These are phyloP conservation scores for Zea luxurians DNA, from an alignment of 176 grass and related monocot genomes.

Conservation along the genomic window DNA sequence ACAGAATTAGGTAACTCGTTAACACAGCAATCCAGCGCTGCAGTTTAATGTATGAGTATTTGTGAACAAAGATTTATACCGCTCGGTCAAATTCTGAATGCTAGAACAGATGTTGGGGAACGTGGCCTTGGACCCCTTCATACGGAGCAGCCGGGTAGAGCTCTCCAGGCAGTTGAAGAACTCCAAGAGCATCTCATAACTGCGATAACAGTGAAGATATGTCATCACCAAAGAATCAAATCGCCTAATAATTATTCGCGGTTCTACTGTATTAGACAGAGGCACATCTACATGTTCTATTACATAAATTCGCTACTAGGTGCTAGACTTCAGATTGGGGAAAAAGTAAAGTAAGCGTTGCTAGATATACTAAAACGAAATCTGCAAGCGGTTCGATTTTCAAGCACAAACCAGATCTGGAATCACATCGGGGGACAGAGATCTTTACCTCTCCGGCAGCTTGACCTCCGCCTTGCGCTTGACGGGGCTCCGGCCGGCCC, in stretches of 20 bases:
- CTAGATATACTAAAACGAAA: not conserved
- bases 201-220: slow-evolving; percentile 19
- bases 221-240: not conserved
- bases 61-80: slow-evolving; percentile 34
- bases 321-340: not conserved
- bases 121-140: slow-evolving; percentile 61
- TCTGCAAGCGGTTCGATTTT: not conserved
- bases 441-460: slow-evolving; percentile 71
- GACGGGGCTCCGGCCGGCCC: slow-evolving; percentile 4
- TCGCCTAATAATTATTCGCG: not conserved
- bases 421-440: not conserved
- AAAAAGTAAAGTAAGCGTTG: not conserved
- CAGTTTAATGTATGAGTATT: not conserved
- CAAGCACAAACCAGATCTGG: not conserved
- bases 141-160: slow-evolving; percentile 65
- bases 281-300: not conserved
- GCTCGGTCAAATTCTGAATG: slow-evolving; percentile 61
- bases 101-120: slow-evolving; percentile 74
- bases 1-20: not conserved
- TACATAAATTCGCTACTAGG: not conserved
- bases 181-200: slow-evolving; percentile 73
- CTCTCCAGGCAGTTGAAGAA: slow-evolving; percentile 87
- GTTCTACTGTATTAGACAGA: not conserved
- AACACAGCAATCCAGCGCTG: not conserved
- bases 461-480: slow-evolving; percentile 47